Base-by-base conservation (phyloP, 1,284 basidiomycete species). In the Leccinum fuscescens region DNA sequence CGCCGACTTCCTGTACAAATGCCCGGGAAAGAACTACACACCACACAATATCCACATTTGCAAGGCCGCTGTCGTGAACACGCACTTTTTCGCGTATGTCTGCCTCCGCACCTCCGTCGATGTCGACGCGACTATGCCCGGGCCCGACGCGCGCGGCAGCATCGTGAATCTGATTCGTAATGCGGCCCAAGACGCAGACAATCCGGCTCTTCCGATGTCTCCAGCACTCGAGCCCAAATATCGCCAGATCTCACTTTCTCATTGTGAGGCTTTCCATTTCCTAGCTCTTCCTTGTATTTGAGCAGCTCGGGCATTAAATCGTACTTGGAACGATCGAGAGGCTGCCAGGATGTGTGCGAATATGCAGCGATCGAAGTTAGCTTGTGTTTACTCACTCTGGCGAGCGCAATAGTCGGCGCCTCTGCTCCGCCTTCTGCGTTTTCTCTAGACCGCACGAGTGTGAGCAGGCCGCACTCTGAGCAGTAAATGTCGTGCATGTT, bases 11-110 rank as follows among this genome's bases (percentile, higher is more conserved):
- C 74, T 91, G 4, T 91, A n/a, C n/a, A n/a, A n/a, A n/a, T 84
- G 82, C 1, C 79, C 82, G 0, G 84, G 82, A 6, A 88, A 86
- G 71, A 69, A 81, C 14, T 90, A 88, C 66, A 76, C 78, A 37
- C 89, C 89, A 0, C 86, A 88, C 0, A 29, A 89, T 64, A 85
- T 91, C 65, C 83, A 86, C 66, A 74, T 85, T 29, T 82, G 83
- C 52, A 88, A 87, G 67, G 83, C 83, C 6, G 82, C 88, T 0
- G 76, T 87, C 37, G 89, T 90, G 46, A 90, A 91, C 64, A 80
- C 80, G 1, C 86, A 27, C 7, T 27, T 27, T 27, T 0, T 27
- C 27, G 27, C 27, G 27, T 27, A 27, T 27, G 2, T 27, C 27
- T 27, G 27, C 27, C 27, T 27, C 27, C 27, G 27, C 27, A 27